Base-by-base conservation (phyloP, 2,329 filamentous ascomycete genomes). In the Corinectria fuckeliana region DNA sequence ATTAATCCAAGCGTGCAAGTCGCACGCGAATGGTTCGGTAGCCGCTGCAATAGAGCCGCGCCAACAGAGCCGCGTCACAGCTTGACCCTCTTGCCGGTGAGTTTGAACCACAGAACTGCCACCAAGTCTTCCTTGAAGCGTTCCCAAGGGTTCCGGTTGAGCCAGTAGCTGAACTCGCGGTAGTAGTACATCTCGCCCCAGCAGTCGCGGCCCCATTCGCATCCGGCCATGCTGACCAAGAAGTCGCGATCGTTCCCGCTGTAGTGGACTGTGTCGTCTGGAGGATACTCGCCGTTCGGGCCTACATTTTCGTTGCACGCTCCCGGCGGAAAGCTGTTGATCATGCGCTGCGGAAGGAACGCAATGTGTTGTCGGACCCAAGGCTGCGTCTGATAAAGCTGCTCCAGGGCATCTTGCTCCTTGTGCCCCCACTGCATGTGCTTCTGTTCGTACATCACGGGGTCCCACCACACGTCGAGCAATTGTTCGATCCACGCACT, bases 341-440 rank as follows among this genome's bases (percentile, higher is more conserved):
- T 91, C 78, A 88, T 91, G 68, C 95, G 90, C 75, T 98, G 94
- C 0, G 91, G 90, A 45, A 97, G 84, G 77, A 99, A 99, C 4
- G 88, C 94, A 3, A 93, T 89, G 69, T 95, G 91, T 56, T 91
- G 88, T 59, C 95, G 88, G 53, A 98, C 88, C 93, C 95, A 99
- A 1, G 95, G 92, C 74, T 98, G 94, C 55, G 90, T 90, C 57
- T 83, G 85, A 79, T 99, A 99, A 63, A 99, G 83, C 78, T 96
- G 91, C 78, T 97, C 93, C 39, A 99, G 80, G 2, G 93, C 92
- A 73, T 98, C 93, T 78, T 99, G 95, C 76, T 99, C 95, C 75
- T 98, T 98, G 81, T 99, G 95, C 72, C 95, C 93, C 95, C 95
- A 99, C 63, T 95, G 87, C 93, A 97, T 97, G 76, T 99, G 95